Evolutionary conservation across 164 flowering plant species (phyloP), one percentile per base, ranked within the genome.

Genomic region (Paratinospora sagittata): DNA sequence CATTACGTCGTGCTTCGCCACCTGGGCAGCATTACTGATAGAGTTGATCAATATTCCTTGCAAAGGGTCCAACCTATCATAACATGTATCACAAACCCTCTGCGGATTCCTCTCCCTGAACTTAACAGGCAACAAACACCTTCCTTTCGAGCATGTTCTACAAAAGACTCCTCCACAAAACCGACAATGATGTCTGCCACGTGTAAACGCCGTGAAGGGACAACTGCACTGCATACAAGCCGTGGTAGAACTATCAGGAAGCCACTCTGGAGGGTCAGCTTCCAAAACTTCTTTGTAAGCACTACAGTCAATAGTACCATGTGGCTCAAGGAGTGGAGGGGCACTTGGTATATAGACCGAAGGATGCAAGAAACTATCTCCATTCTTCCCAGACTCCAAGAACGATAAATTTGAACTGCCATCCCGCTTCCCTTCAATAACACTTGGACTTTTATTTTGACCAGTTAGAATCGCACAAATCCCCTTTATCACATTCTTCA

Each of bases 141-240:
- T 86, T 26, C 99, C 99, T 61, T 88, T 88, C 13, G 90, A 75
- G 76, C 99, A 95, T 6, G 27, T 70, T 75, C 97, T 83, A 70
- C 99, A 95, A 70, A 92, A 95, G 26, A 95, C 77, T 43, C 91
- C 96, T 27, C 99, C 99, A 83, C 99, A 95, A 72, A 95, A 92
- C 61, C 99, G 86, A 75, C 99, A 95, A 73, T 95, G 99, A 82
- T 95, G 99, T 74, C 99, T 84, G 7, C 97, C 96, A 62, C 99
- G 90, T 64, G 93, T 90, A 39, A 93, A 72, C 2, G 94, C 89
- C 0, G 96, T 91, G 73, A 93, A 93, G 17, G 88, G 89, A 74
- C 88, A 83, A 82, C 68, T 75, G 75, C 98, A 93, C 83, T 88
- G 96, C 96, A 89, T 91, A 75, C 98, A 93, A 60, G 55, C 81